These are phyloP conservation scores for Posidonia australis DNA, from an alignment of 106 monocot species.

Conservation along the genomic window DNA sequence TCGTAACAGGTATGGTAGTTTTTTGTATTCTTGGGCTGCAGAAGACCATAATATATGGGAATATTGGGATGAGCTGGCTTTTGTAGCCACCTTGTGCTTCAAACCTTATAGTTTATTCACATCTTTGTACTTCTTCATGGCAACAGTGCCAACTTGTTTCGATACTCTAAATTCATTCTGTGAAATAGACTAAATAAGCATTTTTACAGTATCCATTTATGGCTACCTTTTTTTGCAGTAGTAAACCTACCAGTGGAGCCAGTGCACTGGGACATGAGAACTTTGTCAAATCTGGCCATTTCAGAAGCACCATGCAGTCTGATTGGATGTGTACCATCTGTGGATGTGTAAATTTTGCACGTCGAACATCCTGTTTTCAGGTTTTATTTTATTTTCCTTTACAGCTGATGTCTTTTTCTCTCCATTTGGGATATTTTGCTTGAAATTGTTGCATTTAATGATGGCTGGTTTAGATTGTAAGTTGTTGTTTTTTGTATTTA, in stretches of 20 bases:
- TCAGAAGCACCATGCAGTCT: conserved; percentile 42
- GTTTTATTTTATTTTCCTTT: conserved; percentile 20
- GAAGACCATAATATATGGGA: too few species aligned
- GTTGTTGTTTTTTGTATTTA: too few species aligned
- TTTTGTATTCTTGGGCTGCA: too few species aligned
- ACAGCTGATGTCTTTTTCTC: not conserved
- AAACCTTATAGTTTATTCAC: too few species aligned
- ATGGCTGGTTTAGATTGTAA: too few species aligned
- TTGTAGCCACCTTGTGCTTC: too few species aligned
- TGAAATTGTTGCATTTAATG: too few species aligned
- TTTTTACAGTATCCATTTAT: not conserved
- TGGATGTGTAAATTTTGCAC: conserved; percentile 97
- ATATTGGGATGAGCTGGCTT: too few species aligned
- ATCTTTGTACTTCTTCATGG: too few species aligned
- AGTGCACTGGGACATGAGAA: conserved; percentile 47
- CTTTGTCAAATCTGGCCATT: conserved; percentile 38
- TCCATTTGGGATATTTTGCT: not conserved
- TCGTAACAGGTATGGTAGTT: too few species aligned
- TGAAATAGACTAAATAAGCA: not conserved
- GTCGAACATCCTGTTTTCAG: conserved; percentile 93
- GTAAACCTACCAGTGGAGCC: conserved; percentile 75
- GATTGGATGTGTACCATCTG: conserved; percentile 96
- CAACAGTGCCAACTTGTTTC: too few species aligned
- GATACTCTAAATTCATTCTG: too few species aligned
- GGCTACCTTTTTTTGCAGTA: conserved; percentile 35